Base-by-base conservation (phyloP, 2,329 filamentous ascomycete genomes). In the Rhynchosporium secalis region DNA sequence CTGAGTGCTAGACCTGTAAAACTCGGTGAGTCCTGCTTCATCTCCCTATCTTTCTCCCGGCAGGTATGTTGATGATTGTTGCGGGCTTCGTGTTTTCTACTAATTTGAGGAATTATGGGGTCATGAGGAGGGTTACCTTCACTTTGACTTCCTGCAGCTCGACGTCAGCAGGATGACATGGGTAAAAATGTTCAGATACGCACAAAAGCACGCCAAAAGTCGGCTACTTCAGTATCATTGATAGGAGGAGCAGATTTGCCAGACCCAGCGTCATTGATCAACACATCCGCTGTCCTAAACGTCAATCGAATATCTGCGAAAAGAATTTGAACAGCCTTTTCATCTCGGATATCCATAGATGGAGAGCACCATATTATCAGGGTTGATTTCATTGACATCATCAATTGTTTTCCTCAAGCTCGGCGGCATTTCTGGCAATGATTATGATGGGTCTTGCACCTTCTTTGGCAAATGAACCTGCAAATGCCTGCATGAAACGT, bases 211-310 rank as follows among this genome's bases (percentile, higher is more conserved):
- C 49, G 52, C 66, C 66, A 68, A 36, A 65, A 66, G 49, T 62
- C 58, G 9, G 45, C 33, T 15, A 48, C 43, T 9, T 58, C 36
- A 3, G 56, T 38, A 36, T 65, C 62, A 13, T 47, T 60, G 31
- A 61, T 41, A 7, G 62, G 52, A 7, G 55, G 31, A 5, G 54
- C 58, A n/a, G 43, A 20, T 46, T 46, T 46, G 15, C 15, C 43
- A 6, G 58, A 60, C 2, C 47, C 62, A 36, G 66, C 62, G 56
- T 68, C 67, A 38, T 66, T 67, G 15, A 65, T 41, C n/a, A 87
- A 75, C n/a, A 85, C 75, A 71, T 87, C 84, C n/a, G 83, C 71
- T 15, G 75, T 75, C 36, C 77, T 77, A 64, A 80, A 81, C 58
- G 56, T 51, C 29, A 31, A 29, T 31, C 62, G 61, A n/a, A 68